Evolutionary conservation across 140 eudicot genomes (phyloP), one percentile per base, ranked within the genome.

Genomic region (Ambrosia hybrid): DNA sequence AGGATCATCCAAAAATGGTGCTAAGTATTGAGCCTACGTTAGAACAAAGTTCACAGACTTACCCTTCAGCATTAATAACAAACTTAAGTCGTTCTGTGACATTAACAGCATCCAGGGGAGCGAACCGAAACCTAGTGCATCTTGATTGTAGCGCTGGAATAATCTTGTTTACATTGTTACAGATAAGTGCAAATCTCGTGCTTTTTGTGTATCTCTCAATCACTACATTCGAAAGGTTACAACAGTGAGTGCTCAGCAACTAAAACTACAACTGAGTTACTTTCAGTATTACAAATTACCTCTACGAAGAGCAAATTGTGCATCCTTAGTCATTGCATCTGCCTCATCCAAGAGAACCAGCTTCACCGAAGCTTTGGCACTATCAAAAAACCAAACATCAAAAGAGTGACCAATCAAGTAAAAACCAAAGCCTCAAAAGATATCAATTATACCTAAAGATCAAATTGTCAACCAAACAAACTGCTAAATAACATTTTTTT

Each of bases 281-380:
- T 65, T 14, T 36, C 45, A 55, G 34, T n/a, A 66, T 2, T 12
- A 14, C 3, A 30, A 14, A 48, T 80, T 84, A 88, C 99, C 99
- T 83, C 99, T 86, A 43, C 97, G 97, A 34, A 94, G 91, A 81
- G 99, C 99, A 83, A 94, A 94, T 63, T 94, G 99, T 45, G 97
- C 99, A 82, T 94, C 99, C 81, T 94, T 94, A 43, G 99, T 94
- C 99, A 94, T 94, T 71, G 99, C 99, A 82, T 94, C 99, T 26
- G 96, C 86, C 79, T 94, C 99, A 72, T 94, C 99, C 89, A 94
- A 81, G 45, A 94, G 85, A 26, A 94, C 96, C 80, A 94, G 76
- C 68, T 94, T 94, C 56, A 94, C 96, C 15, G 89, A 65, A 21
- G 85, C 79, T 73, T 91, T 91, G 39, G 91, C 83, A 66, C 97